These are phyloP conservation scores for Starmerella sp. DNA, from an alignment of 805 yeast genomes.

Conservation along the genomic window DNA sequence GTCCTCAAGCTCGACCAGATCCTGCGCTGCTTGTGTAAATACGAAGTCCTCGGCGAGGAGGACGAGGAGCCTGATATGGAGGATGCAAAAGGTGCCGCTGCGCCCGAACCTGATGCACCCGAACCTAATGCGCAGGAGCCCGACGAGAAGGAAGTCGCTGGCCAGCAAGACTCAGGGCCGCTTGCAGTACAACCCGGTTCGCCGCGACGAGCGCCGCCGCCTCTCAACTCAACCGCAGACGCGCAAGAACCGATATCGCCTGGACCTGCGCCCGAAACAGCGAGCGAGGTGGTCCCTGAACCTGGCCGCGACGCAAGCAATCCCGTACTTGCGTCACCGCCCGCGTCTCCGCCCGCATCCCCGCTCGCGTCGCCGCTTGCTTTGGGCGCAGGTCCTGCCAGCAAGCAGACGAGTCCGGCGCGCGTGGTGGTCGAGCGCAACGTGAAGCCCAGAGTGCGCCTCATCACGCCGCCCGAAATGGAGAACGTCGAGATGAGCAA, in stretches of 20 bases:
- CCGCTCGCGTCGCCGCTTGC: neutral
- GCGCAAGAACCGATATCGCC: too few relatives aligned
- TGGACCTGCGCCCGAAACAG: too few relatives aligned
- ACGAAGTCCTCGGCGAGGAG: slow-evolving; percentile 7
- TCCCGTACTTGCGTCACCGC: neutral
- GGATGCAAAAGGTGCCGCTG: neutral
- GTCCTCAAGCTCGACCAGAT: slow-evolving; percentile 17
- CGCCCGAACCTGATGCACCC: neutral
- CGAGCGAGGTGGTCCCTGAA: too few relatives aligned
- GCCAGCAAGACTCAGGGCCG: too few relatives aligned
- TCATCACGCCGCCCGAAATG: neutral
- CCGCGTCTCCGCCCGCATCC: neutral
- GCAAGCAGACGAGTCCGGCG: neutral
- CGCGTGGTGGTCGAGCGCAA: neutral
- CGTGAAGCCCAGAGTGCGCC: neutral
- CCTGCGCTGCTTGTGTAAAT: slow-evolving; percentile 16
- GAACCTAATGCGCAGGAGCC: too few relatives aligned
- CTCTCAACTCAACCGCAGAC: too few relatives aligned
- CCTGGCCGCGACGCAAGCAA: too few relatives aligned
- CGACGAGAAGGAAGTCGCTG: too few relatives aligned
- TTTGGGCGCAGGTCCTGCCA: neutral
- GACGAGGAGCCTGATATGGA: neutral
- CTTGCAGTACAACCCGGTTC: too few relatives aligned
- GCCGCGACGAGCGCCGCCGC: too few relatives aligned
- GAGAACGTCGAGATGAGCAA: neutral